phyloP scores from a whole-genome alignment of 768 basidiomycete species.

The Coprinopsis strossmayeri region DNA sequence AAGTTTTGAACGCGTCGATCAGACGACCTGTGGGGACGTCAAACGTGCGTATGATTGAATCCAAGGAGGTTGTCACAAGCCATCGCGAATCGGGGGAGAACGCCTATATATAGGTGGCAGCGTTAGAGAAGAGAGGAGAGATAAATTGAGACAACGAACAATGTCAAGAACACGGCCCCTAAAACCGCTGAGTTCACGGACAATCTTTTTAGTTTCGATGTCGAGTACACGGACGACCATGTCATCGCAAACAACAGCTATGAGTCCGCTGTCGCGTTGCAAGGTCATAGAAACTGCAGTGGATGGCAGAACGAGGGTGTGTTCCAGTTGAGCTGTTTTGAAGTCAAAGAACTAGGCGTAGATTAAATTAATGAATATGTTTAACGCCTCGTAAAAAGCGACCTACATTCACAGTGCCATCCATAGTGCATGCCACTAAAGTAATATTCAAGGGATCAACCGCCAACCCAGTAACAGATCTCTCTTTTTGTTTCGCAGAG shows the following conservation, averaged over 20 bases:
- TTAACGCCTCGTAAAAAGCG: background rate
- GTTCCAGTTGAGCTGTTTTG: slow-evolving; percentile 70
- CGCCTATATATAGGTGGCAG: slow-evolving; percentile 40
- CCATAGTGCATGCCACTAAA: slow-evolving; percentile 79
- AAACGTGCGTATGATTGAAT: slow-evolving; percentile 90
- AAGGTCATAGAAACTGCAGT: slow-evolving; percentile 63
- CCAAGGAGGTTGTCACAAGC: slow-evolving; percentile 83
- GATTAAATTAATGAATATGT: too few relatives aligned
- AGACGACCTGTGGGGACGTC: slow-evolving; percentile 90
- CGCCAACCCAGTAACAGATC: slow-evolving; percentile 75
- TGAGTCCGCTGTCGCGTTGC: slow-evolving; percentile 78
- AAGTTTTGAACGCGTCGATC: slow-evolving; percentile 87
- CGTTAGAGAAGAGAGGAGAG: slow-evolving; percentile 3
- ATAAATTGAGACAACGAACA: slow-evolving; percentile 35
- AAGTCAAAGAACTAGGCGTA: slow-evolving; percentile 99
- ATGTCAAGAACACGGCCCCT: slow-evolving; percentile 83
- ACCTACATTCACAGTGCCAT: slow-evolving; percentile 85
- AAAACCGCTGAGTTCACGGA: slow-evolving; percentile 85
- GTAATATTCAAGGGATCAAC: slow-evolving; percentile 79
- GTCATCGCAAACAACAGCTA: slow-evolving; percentile 85
- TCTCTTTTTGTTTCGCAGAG: slow-evolving; percentile 32
- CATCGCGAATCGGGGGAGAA: slow-evolving; percentile 96
- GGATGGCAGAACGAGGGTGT: slow-evolving; percentile 62
- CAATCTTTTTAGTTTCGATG: slow-evolving; percentile 81
- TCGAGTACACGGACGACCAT: slow-evolving; percentile 81